Evolutionary conservation across 352 stramenopile genomes (phyloP).

Genomic region (Globisporangium ultimum): DNA sequence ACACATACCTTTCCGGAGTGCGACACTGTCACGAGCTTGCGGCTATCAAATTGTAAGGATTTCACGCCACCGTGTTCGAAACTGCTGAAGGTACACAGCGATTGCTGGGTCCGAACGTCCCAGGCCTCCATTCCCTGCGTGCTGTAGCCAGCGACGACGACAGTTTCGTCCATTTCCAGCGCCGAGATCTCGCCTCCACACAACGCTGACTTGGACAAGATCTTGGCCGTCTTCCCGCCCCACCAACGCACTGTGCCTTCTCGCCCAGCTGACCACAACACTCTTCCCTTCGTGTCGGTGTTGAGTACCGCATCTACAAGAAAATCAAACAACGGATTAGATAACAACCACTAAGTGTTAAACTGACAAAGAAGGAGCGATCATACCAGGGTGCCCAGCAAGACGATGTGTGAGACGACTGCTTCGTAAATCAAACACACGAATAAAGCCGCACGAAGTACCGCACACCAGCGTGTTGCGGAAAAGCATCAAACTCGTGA

Average conservation of each 20-base stretch:
- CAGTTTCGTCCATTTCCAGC: conserved; percentile 88
- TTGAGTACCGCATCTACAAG: conserved; percentile 72
- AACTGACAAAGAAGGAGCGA: neutral
- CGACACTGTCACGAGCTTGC: conserved; percentile 83
- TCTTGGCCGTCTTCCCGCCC: conserved; percentile 86
- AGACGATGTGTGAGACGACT: conserved; percentile 78
- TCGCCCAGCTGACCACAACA: conserved; percentile 81
- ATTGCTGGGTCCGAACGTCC: conserved; percentile 86
- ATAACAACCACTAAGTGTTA: no score
- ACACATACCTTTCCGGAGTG: conserved; percentile 56
- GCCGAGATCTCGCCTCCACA: conserved; percentile 72
- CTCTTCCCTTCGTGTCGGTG: conserved; percentile 79
- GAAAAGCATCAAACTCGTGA: conserved; percentile 87
- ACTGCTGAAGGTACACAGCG: conserved; percentile 83
- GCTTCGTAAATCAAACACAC: conserved; percentile 83
- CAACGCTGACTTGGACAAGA: conserved; percentile 78
- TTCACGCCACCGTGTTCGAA: conserved; percentile 63
- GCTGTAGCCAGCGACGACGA: conserved; percentile 81
- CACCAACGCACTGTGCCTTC: conserved; percentile 86
- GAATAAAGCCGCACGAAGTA: conserved; percentile 84
- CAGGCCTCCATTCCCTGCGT: conserved; percentile 85
- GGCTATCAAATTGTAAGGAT: conserved; percentile 81
- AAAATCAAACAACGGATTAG: neutral
- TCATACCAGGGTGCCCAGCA: conserved; percentile 75
- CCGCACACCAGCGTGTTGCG: conserved; percentile 85